Conservation (phyloP, 2,329 filamentous ascomycete genomes). For the Fusarium camptoceras region DNA sequence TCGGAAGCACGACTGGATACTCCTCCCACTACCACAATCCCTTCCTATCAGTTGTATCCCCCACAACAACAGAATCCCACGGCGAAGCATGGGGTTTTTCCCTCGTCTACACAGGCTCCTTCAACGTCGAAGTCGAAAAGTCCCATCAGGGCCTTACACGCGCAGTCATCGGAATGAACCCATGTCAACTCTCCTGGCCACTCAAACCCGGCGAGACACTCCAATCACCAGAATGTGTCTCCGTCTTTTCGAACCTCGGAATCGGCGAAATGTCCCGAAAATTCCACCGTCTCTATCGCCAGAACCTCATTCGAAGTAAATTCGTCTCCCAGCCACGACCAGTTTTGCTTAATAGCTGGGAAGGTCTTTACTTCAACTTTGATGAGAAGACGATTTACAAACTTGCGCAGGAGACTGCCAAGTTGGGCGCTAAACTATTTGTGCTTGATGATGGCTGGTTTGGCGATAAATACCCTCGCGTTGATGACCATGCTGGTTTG, state of each 20-base stretch:
- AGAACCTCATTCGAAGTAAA: slow-evolving; percentile 69
- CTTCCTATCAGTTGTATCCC: slow-evolving; percentile 68
- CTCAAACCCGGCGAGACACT: slow-evolving; percentile 67
- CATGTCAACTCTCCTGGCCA: slow-evolving; percentile 69
- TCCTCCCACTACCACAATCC: slow-evolving; percentile 74
- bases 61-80: slow-evolving; percentile 68
- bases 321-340: slow-evolving; percentile 64
- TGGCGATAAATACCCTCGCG: slow-evolving; percentile 67
- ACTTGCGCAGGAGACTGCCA: slow-evolving; percentile 67
- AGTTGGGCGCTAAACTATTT: slow-evolving; percentile 71
- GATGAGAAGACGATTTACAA: slow-evolving; percentile 67
- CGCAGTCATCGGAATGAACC: slow-evolving; percentile 70
- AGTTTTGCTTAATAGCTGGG: slow-evolving; percentile 73
- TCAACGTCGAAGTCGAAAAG: slow-evolving; percentile 70
- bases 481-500: slow-evolving; percentile 67
- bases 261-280: slow-evolving; percentile 71
- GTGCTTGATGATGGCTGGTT: slow-evolving; percentile 78
- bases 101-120: slow-evolving; percentile 73
- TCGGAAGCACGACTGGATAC: slow-evolving; percentile 71
- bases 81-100: slow-evolving; percentile 75
- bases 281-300: slow-evolving; percentile 70
- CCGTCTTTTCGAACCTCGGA: slow-evolving; percentile 69
- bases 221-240: slow-evolving; percentile 71
- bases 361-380: slow-evolving; percentile 69
- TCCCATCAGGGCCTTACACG: slow-evolving; percentile 71